Base-by-base conservation (phyloP, 495 filamentous ascomycete genomes). In the Penicillium waksmanii region DNA sequence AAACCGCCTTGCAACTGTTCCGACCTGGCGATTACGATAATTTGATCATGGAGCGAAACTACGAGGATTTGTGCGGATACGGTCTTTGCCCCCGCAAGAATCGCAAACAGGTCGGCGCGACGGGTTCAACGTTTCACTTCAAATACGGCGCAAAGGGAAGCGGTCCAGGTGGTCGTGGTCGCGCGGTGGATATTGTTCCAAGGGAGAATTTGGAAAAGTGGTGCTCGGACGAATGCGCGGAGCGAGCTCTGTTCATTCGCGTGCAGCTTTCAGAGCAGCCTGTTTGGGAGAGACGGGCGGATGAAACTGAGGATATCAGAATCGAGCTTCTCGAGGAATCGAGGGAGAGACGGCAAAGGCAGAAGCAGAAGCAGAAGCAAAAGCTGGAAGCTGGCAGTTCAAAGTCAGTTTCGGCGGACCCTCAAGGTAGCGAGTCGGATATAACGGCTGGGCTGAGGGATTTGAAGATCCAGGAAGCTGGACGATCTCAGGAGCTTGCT, bases 1-100 rank as follows among this genome's bases (percentile, higher is more conserved):
- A 87, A 57, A 50, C 72, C 0, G 77, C 83, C 1, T 63, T 98
- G 18, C 62, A 73, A 0, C 78, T 81, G n/a, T 97, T 97, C 75
- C 88, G 90, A 60, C 91, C 93, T 2, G 72, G 79, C 17, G 94
- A 98, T 73, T 96, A 93, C 77, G 90, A 96, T 64, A 87, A 88
- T 58, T 71, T 97, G 15, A 85, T 97, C 61, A 82, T 88, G 53
- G 95, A 98, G 73, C 87, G 95, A 58, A 94, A 94, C 65, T 88
- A 89, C 64, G 84, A 89, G 47, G 80, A 81, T 12, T 77, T 81
- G 3, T 98, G 95, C 75, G 94, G 92, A 0, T 98, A 97, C 71
- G 73, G 84, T 0, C 80, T 98, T 11, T 98, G 95, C 71, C 79
- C 84, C 3, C 73, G 75, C 3, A 75, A 81, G 19, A 82, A 85